Evolutionary conservation across 768 basidiomycete species (phyloP).

Genomic region (Tylopilus plumbeoviolaceoides): DNA sequence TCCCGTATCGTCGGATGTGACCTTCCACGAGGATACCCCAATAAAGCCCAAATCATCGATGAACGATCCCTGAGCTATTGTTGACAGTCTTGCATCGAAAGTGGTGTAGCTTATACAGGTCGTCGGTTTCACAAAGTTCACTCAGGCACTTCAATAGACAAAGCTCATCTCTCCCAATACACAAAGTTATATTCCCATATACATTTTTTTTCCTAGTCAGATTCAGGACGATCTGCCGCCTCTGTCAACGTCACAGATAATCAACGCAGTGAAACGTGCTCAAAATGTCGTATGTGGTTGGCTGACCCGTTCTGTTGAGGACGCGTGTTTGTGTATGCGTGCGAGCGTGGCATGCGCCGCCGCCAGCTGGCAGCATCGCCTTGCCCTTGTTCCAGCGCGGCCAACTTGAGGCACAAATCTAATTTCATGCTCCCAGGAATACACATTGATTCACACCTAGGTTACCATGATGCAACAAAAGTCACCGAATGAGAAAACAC

Average conservation of each 20-base stretch:
- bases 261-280: not conserved
- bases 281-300: not conserved
- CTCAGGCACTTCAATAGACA: not conserved
- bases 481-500: slow-evolving; percentile 2
- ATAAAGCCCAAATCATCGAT: not conserved
- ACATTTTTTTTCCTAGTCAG: not conserved
- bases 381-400: not conserved
- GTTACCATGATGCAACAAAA: slow-evolving; percentile 14
- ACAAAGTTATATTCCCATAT: slow-evolving; percentile 8
- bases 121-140: not conserved
- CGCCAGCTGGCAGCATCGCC: not conserved
- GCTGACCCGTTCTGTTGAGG: no score
- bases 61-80: slow-evolving; percentile 5
- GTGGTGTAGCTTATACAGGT: not conserved
- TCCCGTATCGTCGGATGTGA: slow-evolving; percentile 10
- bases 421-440: not conserved
- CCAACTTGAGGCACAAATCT: not conserved
- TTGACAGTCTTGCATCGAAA: not conserved
- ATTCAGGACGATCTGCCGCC: no score
- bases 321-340: slow-evolving; percentile 7
- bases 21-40: slow-evolving; percentile 9
- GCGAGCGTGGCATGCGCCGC: not conserved
- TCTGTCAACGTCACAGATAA: no score
- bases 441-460: not conserved
- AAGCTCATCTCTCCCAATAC: not conserved